A percentile compares a stretch with the other conserved stretches of the same genome.
Conservation (phyloP, 75 land plant genomes). For the Isoetes taiwanensis region DNA sequence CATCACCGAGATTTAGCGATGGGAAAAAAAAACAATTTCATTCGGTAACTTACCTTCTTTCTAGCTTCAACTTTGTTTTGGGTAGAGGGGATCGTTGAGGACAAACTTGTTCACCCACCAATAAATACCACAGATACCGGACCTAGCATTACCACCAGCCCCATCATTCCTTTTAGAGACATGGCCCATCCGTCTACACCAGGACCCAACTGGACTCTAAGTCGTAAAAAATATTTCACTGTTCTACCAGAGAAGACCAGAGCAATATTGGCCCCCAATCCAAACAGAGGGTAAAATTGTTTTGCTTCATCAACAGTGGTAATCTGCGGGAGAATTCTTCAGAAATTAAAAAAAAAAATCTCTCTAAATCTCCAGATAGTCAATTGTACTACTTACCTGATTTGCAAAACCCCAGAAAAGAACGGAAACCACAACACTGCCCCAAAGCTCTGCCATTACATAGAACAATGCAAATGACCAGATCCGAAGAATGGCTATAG, state of each 20-base stretch:
- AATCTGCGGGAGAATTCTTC: too few species aligned
- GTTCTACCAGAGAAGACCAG: conserved; percentile 95
- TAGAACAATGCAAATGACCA: conserved; percentile 97
- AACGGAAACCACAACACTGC: conserved; percentile 93
- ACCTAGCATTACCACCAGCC: conserved; percentile 77
- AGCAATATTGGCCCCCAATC: conserved; percentile 93
- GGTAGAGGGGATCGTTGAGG: conserved; percentile 51
- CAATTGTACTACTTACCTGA: conserved; percentile 60
- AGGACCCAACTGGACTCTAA: conserved; percentile 66
- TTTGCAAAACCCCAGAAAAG: conserved; percentile 99
- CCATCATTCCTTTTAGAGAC: conserved; percentile 97
- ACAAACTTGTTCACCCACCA: conserved; percentile 83
- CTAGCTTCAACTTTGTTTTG: conserved; percentile 29
- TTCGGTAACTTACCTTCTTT: conserved; percentile 77
- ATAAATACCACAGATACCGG: conserved; percentile 54
- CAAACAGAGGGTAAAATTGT: conserved; percentile 92
- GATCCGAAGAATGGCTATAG: conserved; percentile 90
- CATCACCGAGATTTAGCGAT: too few species aligned
- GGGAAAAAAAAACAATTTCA: too few species aligned
- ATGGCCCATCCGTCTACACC: conserved; percentile 99
- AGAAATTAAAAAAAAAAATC: too few species aligned
- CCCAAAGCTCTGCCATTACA: conserved; percentile 99
- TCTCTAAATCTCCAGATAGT: neutral
- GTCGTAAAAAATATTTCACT: conserved; percentile 84
- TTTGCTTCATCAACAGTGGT: conserved; percentile 97